Evolutionary conservation across 2,329 filamentous ascomycete genomes (phyloP), one percentile per base, ranked within the genome.

Genomic region (Cladosporium austrohemisphaericum): DNA sequence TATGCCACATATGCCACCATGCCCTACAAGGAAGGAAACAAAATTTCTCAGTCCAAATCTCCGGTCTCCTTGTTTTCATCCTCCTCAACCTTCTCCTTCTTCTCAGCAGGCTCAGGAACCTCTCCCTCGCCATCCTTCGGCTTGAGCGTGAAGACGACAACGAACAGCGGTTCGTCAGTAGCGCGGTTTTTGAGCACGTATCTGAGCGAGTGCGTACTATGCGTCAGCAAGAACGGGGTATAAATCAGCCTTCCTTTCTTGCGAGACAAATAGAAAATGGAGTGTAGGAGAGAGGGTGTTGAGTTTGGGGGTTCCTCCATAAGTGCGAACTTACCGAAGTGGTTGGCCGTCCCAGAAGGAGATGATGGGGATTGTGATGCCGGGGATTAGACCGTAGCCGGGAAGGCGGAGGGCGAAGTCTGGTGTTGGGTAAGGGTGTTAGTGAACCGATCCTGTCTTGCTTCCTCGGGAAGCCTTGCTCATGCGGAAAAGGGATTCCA

Each of bases 131-230:
- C 48, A 38, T 87, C 83, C 49, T 80, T 83, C 7, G 84, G 78
- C 52, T 93, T 76, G 3, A 96, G 74, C 14, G 84, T 85, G 65
- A 97, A 92, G 4, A 89, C 70, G 13, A 97, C 75, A 37, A 92
- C 88, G 23, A 95, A 81, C 59, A 95, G 88, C 13, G 88, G 78
- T 26, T 87, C 79, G 40, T 80, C 80, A 0, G 87, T 92, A 18
- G 75, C 69, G 53, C 81, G 81, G 68, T 96, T 87, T 65, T 91
- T 92, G 63, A 97, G 78, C 51, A 94, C 88, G 70, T 97, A 96
- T 78, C 91, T 91, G 71, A 94, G 80, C 58, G 83, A 78, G 71
- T 94, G 88, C 74, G 87, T 85, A 76, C 86, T 87, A 64, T 65
- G 50, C 53, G 56, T 60, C 54, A 59, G 54, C 52, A 52, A 57